A percentile compares a stretch with the other conserved stretches of the same genome.
Conservation (phyloP, 1,284 basidiomycete genomes). For the Boletus semigastroideus region DNA sequence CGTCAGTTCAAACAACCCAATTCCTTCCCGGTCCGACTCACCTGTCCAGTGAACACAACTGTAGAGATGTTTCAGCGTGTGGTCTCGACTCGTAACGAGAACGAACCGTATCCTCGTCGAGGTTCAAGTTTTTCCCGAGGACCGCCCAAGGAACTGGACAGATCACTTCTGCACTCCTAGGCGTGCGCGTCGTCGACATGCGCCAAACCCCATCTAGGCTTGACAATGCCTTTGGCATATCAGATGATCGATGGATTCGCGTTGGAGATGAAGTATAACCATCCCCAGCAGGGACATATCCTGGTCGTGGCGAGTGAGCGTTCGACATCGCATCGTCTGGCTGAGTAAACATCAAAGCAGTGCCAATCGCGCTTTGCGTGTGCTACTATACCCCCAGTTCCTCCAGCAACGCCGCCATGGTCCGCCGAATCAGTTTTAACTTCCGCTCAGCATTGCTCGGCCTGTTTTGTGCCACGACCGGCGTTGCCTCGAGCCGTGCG, state of each 20-base stretch:
- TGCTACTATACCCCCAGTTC: constrained; percentile 37
- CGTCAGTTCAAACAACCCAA: background rate
- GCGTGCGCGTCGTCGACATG: constrained; percentile 29
- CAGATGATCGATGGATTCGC: constrained; percentile 1
- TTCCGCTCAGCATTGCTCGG: constrained; percentile 36
- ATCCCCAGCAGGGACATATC: constrained; percentile 2
- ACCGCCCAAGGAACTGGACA: constrained; percentile 29
- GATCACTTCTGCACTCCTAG: constrained; percentile 28
- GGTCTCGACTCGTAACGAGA: background rate
- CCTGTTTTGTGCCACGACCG: constrained; percentile 6
- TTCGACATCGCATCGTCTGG: constrained; percentile 23
- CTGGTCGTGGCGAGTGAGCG: constrained; percentile 11
- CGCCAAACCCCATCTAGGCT: constrained; percentile 24
- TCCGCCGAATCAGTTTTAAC: constrained; percentile 38
- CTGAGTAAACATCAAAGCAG: constrained; percentile 15
- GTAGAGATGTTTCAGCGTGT: constrained; percentile 1
- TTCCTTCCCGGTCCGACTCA: background rate
- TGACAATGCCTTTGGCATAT: constrained; percentile 3
- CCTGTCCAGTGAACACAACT: constrained; percentile 36
- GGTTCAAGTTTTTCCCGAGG: constrained; percentile 17
- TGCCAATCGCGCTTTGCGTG: background rate
- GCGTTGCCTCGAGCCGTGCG: constrained; percentile 32
- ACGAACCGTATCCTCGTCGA: constrained; percentile 31
- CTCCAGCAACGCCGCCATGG: constrained; percentile 41
- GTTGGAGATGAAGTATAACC: constrained; percentile 11